Percentiles rank a stretch among this genome's conserved stretches.
These are phyloP conservation scores for Jaltomata sinuosa DNA, from an alignment of 257 asterid genomes.

Conservation along the genomic window DNA sequence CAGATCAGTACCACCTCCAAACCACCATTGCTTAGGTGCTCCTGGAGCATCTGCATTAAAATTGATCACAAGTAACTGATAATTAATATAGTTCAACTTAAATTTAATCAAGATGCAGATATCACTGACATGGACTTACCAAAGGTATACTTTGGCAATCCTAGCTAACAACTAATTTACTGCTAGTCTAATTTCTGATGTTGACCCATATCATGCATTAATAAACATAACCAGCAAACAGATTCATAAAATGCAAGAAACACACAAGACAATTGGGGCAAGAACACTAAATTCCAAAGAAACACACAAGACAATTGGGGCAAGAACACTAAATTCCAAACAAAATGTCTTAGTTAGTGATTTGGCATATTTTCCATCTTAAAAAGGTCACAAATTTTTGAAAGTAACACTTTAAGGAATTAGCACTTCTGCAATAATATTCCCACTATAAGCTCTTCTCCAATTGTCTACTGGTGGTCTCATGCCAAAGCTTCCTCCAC, in stretches of 20 bases:
- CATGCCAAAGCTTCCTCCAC: not conserved
- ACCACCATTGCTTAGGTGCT: slow-evolving; percentile 98
- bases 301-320: no score
- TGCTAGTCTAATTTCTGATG: not conserved
- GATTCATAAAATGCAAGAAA: not conserved
- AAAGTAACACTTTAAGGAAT: not conserved
- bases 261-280: not conserved
- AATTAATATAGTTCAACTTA: not conserved
- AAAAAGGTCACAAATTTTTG: not conserved
- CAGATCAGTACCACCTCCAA: slow-evolving; percentile 97
- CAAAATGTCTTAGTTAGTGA: not conserved
- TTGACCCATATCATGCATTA: not conserved
- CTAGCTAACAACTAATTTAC: not conserved
- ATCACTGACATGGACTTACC: not conserved
- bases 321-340: no score
- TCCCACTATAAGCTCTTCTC: not conserved
- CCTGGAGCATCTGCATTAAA: slow-evolving; percentile 73
- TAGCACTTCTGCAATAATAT: not conserved
- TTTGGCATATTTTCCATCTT: not conserved
- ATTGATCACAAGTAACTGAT: slow-evolving; percentile 8
- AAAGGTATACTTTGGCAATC: not conserved
- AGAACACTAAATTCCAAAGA: not conserved
- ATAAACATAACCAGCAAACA: not conserved
- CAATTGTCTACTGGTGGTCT: not conserved
- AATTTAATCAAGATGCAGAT: not conserved